A percentile compares a stretch with the other conserved stretches of the same genome.
phyloP scores from a whole-genome alignment of 352 stramenopile genomes.

The Phytophthora lateralis region DNA sequence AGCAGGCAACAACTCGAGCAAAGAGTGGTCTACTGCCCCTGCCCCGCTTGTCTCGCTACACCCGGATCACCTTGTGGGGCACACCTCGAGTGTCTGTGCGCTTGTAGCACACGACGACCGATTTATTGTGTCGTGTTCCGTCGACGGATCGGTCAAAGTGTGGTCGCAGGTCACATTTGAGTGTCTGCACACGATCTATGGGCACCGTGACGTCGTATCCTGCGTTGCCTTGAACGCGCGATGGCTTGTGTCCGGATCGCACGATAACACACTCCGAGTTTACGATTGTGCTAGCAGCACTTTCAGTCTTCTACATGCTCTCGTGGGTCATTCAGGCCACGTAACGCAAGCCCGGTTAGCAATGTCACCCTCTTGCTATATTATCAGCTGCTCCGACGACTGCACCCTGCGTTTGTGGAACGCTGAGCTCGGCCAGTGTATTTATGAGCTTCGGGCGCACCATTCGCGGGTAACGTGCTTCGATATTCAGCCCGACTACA shows the following conservation, averaged over 20 bases:
- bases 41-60: conserved; percentile 16
- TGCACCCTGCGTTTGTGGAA: conserved; percentile 65
- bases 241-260: conserved; percentile 75
- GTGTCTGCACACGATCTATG: conserved; percentile 70
- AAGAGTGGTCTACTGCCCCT: conserved; percentile 20
- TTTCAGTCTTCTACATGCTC: conserved; percentile 49
- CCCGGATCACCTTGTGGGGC: conserved; percentile 58
- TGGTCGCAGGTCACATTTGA: conserved; percentile 60
- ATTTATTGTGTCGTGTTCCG: conserved; percentile 68
- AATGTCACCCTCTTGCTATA: conserved; percentile 24
- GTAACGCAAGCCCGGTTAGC: conserved; percentile 60
- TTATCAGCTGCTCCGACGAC: conserved; percentile 69
- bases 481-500: conserved; percentile 15
- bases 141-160: conserved; percentile 73
- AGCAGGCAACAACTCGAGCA: conserved; percentile 12
- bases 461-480: conserved; percentile 61
- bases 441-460: conserved; percentile 49
- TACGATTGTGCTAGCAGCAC: conserved; percentile 39
- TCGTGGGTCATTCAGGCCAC: conserved; percentile 58
- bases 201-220: conserved; percentile 68
- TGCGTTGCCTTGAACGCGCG: conserved; percentile 49
- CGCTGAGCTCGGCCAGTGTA: conserved; percentile 42
- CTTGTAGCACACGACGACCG: conserved; percentile 57
- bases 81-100: conserved; percentile 63
- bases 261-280: conserved; percentile 65